Evolutionary conservation across 2,329 filamentous ascomycete genomes (phyloP), one percentile per base, ranked within the genome.

Genomic region (Zasmidium cellare): DNA sequence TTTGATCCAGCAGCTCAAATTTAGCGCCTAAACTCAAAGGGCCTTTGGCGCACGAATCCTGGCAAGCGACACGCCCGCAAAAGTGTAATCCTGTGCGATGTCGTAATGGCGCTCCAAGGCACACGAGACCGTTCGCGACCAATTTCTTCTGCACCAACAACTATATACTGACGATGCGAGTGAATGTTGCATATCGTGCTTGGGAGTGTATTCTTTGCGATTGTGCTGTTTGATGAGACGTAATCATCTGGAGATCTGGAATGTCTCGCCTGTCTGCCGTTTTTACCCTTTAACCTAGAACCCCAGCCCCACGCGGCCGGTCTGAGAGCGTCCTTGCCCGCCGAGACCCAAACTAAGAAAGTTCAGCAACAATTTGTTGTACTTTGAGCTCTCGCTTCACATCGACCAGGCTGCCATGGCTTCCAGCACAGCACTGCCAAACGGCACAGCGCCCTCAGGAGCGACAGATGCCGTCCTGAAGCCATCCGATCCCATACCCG

Each of bases 401-500:
- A 9, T 9, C 35, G 7, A 41, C 35, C 35, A 41, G 35, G 35
- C 35, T n/a, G 16, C 31, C 51, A 68, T 68, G 65, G 54, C 59
- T 28, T 57, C 63, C 46, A 57, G 54, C 50, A 56, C 47, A 49
- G 45, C 24, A 52, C 35, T 38, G 23, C 28, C 56, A 28, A 76
- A 79, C 67, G 72, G 72, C 53, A 62, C 64, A 28, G 77, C 77
- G 49, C 80, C 80, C 14, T 64, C 73, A 7, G 74, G 71, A 64
- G 79, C 78, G 62, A 90, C 87, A 49, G 86, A 89, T 73, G 93
- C 93, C 25, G 93, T 97, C 48, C 82, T 97, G 52, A 89, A 93
- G 66, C 82, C 88, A 51, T 97, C 93, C 1, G 87, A 89, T 57
- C 89, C 90, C 55, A 87, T 96, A 72, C 90, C 93, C 16, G 82